Evolutionary conservation across 2,329 filamentous ascomycete species (phyloP).

Genomic region (Stachybotrys chlorohalonatus): DNA sequence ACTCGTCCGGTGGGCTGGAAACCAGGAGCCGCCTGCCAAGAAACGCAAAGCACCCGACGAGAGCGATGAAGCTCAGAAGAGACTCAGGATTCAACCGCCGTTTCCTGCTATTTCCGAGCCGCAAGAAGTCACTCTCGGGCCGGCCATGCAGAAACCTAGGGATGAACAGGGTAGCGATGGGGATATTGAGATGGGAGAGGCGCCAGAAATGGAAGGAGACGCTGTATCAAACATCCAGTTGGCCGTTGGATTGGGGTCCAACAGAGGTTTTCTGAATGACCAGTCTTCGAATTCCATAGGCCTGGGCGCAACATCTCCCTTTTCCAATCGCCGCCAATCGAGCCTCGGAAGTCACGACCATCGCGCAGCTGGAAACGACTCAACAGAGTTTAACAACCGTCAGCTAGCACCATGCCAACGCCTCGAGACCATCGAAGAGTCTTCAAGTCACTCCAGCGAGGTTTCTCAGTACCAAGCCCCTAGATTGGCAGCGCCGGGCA

Average conservation of each 20-base stretch:
- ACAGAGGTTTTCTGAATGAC: background rate
- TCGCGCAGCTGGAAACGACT: too few species aligned
- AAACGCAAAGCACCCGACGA: too few species aligned
- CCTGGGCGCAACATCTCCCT: background rate
- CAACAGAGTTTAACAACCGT: too few species aligned
- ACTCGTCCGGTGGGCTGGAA: too few species aligned
- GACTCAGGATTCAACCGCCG: background rate
- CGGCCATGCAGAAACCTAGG: background rate
- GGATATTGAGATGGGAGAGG: background rate
- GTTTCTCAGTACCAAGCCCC: background rate
- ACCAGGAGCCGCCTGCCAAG: too few species aligned
- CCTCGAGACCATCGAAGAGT: too few species aligned
- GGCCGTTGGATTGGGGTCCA: background rate
- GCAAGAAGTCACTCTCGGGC: too few species aligned
- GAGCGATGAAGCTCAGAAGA: too few species aligned
- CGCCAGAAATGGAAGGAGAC: background rate
- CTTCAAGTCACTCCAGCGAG: too few species aligned
- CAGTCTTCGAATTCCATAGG: background rate
- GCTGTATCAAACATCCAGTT: background rate
- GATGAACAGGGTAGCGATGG: background rate
- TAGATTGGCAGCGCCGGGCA: background rate
- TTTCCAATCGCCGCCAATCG: background rate
- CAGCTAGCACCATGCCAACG: too few species aligned
- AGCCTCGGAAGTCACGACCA: background rate
- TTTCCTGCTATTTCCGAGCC: background rate